A percentile compares a stretch with the other conserved stretches of the same genome.
These are phyloP conservation scores for Chrysoporthe puriensis DNA, from an alignment of 2,329 filamentous ascomycete genomes.

Conservation along the genomic window DNA sequence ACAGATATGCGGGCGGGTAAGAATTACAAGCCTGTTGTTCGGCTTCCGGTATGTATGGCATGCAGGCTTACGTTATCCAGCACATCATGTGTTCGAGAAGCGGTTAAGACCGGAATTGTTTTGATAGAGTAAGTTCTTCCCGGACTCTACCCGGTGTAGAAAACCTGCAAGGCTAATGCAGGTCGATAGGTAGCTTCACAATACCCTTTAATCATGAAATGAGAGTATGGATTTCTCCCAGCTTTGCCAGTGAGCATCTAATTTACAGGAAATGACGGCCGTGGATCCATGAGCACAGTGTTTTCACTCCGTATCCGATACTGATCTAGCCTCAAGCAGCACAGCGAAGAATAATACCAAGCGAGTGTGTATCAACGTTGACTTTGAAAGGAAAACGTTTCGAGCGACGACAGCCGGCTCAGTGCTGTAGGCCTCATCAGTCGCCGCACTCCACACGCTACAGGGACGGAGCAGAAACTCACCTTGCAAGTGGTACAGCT, in stretches of 20 bases:
- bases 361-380: not conserved
- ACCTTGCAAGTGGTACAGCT: slow-evolving; percentile 28
- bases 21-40: not conserved
- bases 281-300: not conserved
- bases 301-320: not conserved
- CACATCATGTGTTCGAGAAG: not conserved
- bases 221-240: slow-evolving; percentile 21
- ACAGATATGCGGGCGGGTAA: not conserved
- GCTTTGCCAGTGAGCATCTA: slow-evolving; percentile 5
- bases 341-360: not conserved
- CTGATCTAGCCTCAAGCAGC: not conserved
- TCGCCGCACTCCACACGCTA: not conserved
- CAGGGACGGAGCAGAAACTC: not conserved
- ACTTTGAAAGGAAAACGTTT: not conserved
- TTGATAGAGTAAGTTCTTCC: slow-evolving; percentile 20
- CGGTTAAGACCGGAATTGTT: not conserved
- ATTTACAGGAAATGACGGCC: slow-evolving; percentile 4
- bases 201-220: slow-evolving; percentile 24
- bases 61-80: slow-evolving; percentile 15
- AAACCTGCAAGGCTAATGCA: slow-evolving; percentile 24
- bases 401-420: not conserved
- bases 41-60: not conserved
- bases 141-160: not conserved
- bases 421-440: slow-evolving; percentile 9
- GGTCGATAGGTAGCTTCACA: slow-evolving; percentile 7